A percentile compares a stretch with the other conserved stretches of the same genome.
Evolutionary conservation across 441 rosid genomes (phyloP).

Genomic region (Corymbia calophylla): DNA sequence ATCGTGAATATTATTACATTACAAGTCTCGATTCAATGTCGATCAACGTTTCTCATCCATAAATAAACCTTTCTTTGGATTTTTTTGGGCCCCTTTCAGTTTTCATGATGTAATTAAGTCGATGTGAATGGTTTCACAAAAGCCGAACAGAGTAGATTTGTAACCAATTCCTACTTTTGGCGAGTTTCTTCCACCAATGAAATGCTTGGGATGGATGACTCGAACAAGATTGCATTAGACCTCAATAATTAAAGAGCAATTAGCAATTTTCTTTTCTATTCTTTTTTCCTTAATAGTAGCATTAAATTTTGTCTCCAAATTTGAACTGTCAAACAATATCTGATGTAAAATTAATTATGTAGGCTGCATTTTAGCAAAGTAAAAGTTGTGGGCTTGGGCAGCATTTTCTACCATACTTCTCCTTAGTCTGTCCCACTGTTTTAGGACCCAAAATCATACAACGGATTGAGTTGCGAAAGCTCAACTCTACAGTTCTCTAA

Average conservation of each 20-base stretch:
- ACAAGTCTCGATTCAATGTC: not conserved
- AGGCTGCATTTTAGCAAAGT: no score
- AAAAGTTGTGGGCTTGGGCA: no score
- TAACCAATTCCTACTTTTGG: not conserved
- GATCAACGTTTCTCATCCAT: not conserved
- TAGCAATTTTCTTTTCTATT: not conserved
- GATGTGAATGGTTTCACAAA: not conserved
- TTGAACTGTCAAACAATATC: no score
- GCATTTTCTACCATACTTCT: no score
- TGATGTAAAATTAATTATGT: no score
- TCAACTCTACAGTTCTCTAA: no score
- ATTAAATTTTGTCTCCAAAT: no score
- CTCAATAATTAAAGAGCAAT: no score
- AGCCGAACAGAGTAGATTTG: not conserved
- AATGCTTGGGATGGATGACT: not conserved
- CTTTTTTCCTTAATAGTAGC: no score
- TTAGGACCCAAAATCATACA: no score
- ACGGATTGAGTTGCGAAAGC: no score
- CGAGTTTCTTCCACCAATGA: not conserved
- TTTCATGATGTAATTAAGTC: not conserved
- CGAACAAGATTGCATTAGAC: not conserved
- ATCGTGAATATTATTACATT: not conserved
- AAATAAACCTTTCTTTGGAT: not conserved
- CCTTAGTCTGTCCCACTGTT: no score
- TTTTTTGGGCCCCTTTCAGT: not conserved